Base-by-base conservation (phyloP, 768 basidiomycete genomes). In the Glaciozyma martinii region DNA sequence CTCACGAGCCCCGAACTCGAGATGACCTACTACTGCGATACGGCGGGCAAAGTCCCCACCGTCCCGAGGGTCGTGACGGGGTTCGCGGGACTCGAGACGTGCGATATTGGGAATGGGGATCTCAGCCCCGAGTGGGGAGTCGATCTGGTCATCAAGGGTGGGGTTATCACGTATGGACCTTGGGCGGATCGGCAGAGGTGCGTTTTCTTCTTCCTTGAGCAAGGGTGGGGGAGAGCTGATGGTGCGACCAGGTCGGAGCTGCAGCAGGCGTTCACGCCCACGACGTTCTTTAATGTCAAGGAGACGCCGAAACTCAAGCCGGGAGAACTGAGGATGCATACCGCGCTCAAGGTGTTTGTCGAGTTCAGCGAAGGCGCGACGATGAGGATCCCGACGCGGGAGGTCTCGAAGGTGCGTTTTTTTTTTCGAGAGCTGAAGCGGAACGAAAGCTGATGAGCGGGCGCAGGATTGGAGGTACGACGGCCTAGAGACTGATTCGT, bases 161-260 rank as follows among this genome's bases (percentile, higher is more conserved):
- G 90, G 0, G 75, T 81, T 43, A 69, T 95, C 43, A 82, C 84
- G 25, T 98, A 97, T 74, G 94, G 94, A 7, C 94, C 94, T 5
- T 98, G 94, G 94, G 87, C 92, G 29, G 94, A 98, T 77, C 82
- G 93, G 30, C 94, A 95, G 76, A 81, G 92, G 89, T 86, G 73
- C 8, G 32, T 10, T 49, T 46, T 33, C 13, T 44, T 30, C 18
- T 10, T 21, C 5, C 18, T 30, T 13, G 18, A n/a, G n/a, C n/a
- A n/a, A n/a, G 52, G 10, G 2, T 37, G n/a, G 3, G 18, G 3
- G 7, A 10, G 44, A 32, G 21, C 57, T 62, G 33, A 61, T 12
- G 37, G 21, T 27, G 6, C 29, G 44, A 5, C 19, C 71, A 88
- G 90, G 54, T 83, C 80, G 19, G 83, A 88, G 63, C 77, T 97